Conservation (phyloP, 2,329 filamentous ascomycete genomes). For the Colletotrichum musicola region DNA sequence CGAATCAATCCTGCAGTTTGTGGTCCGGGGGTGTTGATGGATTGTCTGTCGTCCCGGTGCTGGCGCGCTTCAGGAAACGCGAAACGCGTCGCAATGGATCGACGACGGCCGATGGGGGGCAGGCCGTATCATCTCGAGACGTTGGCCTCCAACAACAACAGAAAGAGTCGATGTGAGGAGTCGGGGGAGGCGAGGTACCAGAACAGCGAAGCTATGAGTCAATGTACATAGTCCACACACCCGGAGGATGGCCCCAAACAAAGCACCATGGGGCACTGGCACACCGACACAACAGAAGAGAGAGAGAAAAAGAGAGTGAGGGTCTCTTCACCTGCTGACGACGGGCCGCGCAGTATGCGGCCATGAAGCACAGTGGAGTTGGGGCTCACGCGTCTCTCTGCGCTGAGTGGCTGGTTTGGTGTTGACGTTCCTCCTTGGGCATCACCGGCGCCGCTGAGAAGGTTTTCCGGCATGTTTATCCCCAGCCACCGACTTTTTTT, state of each 20-base stretch:
- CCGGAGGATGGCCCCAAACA: slow-evolving; percentile 22
- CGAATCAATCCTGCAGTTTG: slow-evolving; percentile 31
- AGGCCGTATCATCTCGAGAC: slow-evolving; percentile 15
- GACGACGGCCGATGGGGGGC: neutral
- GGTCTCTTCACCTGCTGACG: slow-evolving; percentile 32
- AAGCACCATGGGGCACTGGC: slow-evolving; percentile 22
- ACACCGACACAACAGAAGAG: slow-evolving; percentile 29
- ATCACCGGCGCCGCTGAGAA: slow-evolving; percentile 34
- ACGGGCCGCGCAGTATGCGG: slow-evolving; percentile 43
- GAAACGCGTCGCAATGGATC: slow-evolving; percentile 33
- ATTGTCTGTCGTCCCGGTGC: neutral
- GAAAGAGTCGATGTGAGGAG: neutral
- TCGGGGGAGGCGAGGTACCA: slow-evolving; percentile 5
- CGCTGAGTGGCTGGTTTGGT: slow-evolving; percentile 37
- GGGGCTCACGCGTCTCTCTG: slow-evolving; percentile 35
- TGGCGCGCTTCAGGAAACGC: slow-evolving; percentile 34
- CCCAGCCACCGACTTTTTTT: slow-evolving; percentile 39
- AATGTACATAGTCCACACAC: neutral
- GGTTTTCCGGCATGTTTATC: slow-evolving; percentile 29
- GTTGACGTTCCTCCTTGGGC: slow-evolving; percentile 37
- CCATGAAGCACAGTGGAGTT: slow-evolving; percentile 45
- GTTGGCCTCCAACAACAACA: neutral
- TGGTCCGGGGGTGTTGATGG: slow-evolving; percentile 5
- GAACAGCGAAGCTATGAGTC: neutral
- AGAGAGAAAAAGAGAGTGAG: slow-evolving; percentile 5